Base-by-base conservation (phyloP, 148 eudicot genomes). In the Linanthus parryae region DNA sequence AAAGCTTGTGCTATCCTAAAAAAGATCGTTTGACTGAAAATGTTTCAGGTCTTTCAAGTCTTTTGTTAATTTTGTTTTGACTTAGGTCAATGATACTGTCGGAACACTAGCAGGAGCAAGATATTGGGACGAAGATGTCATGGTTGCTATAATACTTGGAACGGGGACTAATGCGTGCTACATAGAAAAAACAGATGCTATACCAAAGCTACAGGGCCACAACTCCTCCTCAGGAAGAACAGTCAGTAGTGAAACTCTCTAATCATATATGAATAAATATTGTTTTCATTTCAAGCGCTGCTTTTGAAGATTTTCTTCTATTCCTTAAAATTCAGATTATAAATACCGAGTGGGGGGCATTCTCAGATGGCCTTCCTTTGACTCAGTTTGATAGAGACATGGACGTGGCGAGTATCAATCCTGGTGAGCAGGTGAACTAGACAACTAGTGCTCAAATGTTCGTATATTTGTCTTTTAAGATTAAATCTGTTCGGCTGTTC, bases 151-250 rank as follows among this genome's bases (percentile, higher is more conserved):
- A 33, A 83, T 83, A 60, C 64, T 88, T 29, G 96, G 96, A 52
- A 88, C 92, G 0, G 96, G 96, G 55, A 88, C 96, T 27, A 88
- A 80, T 37, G 96, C 96, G 14, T 80, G 85, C 52, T 88, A 88
- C 37, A 72, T 88, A 19, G 96, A 83, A 63, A 58, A 68, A 10
- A 62, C 59, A 0, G 75, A 80, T 56, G 76, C 84, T 19, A 83
- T 83, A 61, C 79, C 82, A 16, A 83, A 87, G 54, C 49, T 59
- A 14, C 61, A 70, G 8, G 69, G 61, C 19, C 49, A 45, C 30
- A 62, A 20, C 24, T 62, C 79, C 15, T 41, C 34, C 14, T 75
- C 88, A 33, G 78, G 75, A 39, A 64, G 57, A 48, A 82, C 72
- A 73, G 95, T 83, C 56, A 9, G 65, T 12, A 24, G 0, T 54